Evolutionary conservation across 805 yeast genomes (phyloP).

Genomic region (Cyberlindnera petersonii): DNA sequence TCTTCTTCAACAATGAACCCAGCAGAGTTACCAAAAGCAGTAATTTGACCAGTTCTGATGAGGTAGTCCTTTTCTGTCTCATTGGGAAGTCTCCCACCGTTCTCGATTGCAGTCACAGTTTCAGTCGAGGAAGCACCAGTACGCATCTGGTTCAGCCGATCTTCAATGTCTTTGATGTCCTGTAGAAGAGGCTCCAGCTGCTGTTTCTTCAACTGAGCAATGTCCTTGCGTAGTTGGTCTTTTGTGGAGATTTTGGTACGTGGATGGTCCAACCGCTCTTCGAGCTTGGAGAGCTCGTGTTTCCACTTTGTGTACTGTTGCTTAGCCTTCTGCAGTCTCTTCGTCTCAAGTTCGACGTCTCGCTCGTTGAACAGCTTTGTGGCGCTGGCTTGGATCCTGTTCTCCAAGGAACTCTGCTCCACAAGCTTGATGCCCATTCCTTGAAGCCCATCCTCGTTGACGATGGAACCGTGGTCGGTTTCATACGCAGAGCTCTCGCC

Average conservation of each 20-base stretch:
- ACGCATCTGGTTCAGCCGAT: constrained; percentile 37
- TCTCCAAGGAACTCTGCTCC: constrained; percentile 79
- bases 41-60: constrained; percentile 85
- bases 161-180: constrained; percentile 63
- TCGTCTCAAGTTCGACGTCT: constrained; percentile 69
- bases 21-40: constrained; percentile 79
- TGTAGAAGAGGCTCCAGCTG: constrained; percentile 50
- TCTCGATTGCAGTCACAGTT: constrained; percentile 8
- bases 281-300: constrained; percentile 43
- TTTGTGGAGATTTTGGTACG: constrained; percentile 63
- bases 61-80: constrained; percentile 79
- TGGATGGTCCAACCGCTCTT: constrained; percentile 46
- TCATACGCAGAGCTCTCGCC: too few relatives aligned
- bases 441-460: constrained; percentile 8
- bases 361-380: constrained; percentile 54
- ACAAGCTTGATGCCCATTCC: constrained; percentile 52
- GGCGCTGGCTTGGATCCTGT: constrained; percentile 66
- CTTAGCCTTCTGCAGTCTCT: constrained; percentile 66
- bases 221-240: constrained; percentile 49
- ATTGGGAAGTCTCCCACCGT: constrained; percentile 43
- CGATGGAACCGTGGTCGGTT: too few relatives aligned
- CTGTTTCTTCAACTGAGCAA: constrained; percentile 42
- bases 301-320: constrained; percentile 42
- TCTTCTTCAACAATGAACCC: constrained; percentile 45
- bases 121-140: constrained; percentile 6